These are phyloP conservation scores for Lactarius akahatsu DNA, from an alignment of 768 basidiomycete genomes.

Conservation along the genomic window DNA sequence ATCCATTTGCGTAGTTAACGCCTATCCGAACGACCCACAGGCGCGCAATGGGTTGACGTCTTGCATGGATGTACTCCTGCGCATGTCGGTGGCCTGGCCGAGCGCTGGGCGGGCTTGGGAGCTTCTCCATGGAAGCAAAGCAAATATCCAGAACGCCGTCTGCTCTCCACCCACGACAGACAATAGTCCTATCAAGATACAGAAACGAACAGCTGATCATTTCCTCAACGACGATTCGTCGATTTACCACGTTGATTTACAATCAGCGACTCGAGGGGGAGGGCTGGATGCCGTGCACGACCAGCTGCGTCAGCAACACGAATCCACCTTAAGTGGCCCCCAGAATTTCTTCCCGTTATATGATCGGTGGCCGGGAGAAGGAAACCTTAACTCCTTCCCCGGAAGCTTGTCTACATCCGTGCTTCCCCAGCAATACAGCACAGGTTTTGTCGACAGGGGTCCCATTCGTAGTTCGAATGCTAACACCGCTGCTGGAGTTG, in stretches of 20 bases:
- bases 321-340: conserved; percentile 4
- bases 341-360: conserved; percentile 39
- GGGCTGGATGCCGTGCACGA: conserved; percentile 27
- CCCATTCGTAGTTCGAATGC: conserved; percentile 19
- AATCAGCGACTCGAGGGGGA: conserved; percentile 12
- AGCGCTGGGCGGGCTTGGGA: conserved; percentile 72
- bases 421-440: conserved; percentile 73
- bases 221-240: conserved; percentile 33
- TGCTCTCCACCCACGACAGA: conserved; percentile 13
- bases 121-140: conserved; percentile 65
- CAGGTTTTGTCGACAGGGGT: conserved; percentile 60
- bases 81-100: conserved; percentile 74
- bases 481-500: conserved; percentile 4
- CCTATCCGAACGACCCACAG: conserved; percentile 67
- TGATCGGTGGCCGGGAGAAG: conserved; percentile 48
- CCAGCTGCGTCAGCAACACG: conserved; percentile 22
- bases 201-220: conserved; percentile 62
- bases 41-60: conserved; percentile 59
- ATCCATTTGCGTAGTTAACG: conserved; percentile 46
- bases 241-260: conserved; percentile 15
- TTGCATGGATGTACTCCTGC: conserved; percentile 64
- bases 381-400: conserved; percentile 35
- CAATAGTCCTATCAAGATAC: conserved; percentile 36
- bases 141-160: conserved; percentile 30
- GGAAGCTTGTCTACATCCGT: conserved; percentile 66